Evolutionary conservation across 192 early-diverging fungal genomes (phyloP), one percentile per base, ranked within the genome.

Genomic region (Phycomyces blakesleeanus): DNA sequence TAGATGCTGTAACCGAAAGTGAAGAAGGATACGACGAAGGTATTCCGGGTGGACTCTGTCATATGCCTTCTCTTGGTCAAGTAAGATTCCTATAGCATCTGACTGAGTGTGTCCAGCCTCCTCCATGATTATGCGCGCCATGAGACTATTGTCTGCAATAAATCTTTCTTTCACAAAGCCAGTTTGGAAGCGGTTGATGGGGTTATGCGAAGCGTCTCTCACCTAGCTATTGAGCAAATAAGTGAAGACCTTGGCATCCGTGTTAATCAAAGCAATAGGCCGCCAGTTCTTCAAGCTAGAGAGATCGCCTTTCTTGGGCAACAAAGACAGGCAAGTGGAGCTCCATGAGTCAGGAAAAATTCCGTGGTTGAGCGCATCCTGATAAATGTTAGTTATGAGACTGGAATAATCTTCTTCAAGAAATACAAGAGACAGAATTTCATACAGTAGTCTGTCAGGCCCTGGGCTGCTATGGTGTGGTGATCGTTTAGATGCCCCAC

Each of bases 221-320:
- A 55, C 15, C 1, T 29, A 0, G 1, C 16, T 3, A 24, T 26
- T 21, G 63, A 40, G 0, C 20, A n/a, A 0, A 18, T 29, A 0
- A 8, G 62, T 64, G 26, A 64, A 64, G 1, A 55, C 5, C 38
- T 64, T 64, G 5, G 62, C 62, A 34, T 64, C 62, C 0, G 52
- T 47, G 49, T 42, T 53, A 26, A 55, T 63, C 1, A 63, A 14
- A 8, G 62, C 12, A 0, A 63, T 37, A 15, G 62, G 62, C 6
- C 52, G 37, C 37, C 39, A 63, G 16, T 54, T 75, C 2, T 49
- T 22, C n/a, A 72, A 41, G 1, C 34, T 9, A 6, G 40, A n/a
- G n/a, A n/a, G n/a, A n/a, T n/a, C n/a, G n/a, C n/a, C n/a, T n/a
- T n/a, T n/a, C n/a, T n/a, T n/a, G 22, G 27, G 47, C 1, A 67